Base-by-base conservation (phyloP, 2,329 filamentous ascomycete genomes). In the Xylaria arbuscula region DNA sequence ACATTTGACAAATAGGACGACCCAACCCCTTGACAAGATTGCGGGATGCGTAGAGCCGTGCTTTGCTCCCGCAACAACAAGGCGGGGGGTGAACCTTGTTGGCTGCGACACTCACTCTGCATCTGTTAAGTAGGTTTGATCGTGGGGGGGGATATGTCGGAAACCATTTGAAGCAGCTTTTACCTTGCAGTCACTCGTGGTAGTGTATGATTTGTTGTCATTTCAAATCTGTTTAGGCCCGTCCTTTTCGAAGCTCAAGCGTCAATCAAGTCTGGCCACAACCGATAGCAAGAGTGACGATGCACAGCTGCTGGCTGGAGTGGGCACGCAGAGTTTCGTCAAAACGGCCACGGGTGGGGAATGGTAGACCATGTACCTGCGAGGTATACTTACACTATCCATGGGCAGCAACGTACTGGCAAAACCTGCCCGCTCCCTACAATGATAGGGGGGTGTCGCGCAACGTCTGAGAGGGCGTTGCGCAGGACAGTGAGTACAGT, bases 141-240 rank as follows among this genome's bases (percentile, higher is more conserved):
- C 53, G 17, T 11, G 53, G 19, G 19, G 32, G 32, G n/a, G 10
- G 22, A 40, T 19, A 38, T 55, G n/a, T 22, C n/a, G 53, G 53
- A 55, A 55, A 40, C 9, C 34, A 22, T 13, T 55, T 34, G 34
- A 9, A 22, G n/a, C n/a, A 22, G 34, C 19, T 38, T 55, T 38
- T 38, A 55, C 53, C 32, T 24, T 55, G 32, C 10, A 40, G 53
- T 24, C 13, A 19, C 34, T 40, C 32, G 53, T 40, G 19, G 53
- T 55, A 38, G 34, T 40, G n/a, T 40, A 24, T 55, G 53, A 55
- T 38, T 19, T 55, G 53, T 55, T 22, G 53, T 15, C 34, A 28
- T 55, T 17, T 11, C 34, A 36, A 55, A 32, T 38, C 32, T 38
- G 32, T 38, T 19, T 51, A 19, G 13, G 15, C 24, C 11, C n/a